Base-by-base conservation (phyloP, 495 filamentous ascomycete genomes). In the Apodospora peruviana region DNA sequence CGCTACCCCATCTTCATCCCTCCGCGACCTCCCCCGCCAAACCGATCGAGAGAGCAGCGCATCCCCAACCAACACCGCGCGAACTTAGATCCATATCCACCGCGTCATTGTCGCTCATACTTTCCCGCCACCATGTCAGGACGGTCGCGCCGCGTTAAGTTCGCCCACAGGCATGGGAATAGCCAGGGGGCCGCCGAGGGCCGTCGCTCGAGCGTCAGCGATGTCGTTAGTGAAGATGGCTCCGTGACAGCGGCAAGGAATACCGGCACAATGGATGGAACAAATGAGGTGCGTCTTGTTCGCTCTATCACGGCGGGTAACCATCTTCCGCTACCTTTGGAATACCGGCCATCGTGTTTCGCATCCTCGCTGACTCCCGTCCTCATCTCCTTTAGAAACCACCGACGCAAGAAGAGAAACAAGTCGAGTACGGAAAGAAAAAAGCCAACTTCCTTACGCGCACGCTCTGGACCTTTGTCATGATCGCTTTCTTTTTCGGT, bases 391-490 rank as follows among this genome's bases (percentile, higher is more conserved):
- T 59, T 38, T 70, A 73, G 61, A 67, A 70, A 58, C 41, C 56
- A 11, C 46, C 47, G 0, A 37, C 58, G 21, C 59, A 58, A 29
- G 47, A 62, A 44, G 36, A 59, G 24, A 54, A 58, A 21, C 44
- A 56, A 36, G 52, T 89, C 61, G 94, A 96, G 19, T 95, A 91
- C 67, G 90, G 96, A 62, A 97, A 96, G 83, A 99, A 99, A 71
- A 95, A 95, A 69, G 85, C 89, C 68, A 95, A 90, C 60, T 96
- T 99, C 78, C 88, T 96, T 57, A 96, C 90, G 9, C 86, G 94
- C 48, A 90, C 93, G 29, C 89, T 97, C 79, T 99, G 94, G 94
- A 96, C 87, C 19, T 84, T 99, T 40, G 82, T 96, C 56, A 99
- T 99, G 94, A 95, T 99, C 58, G 87, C 74, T 12, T 77, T 77